Base-by-base conservation (phyloP, 2,329 filamentous ascomycete genomes). In the Hypoxylon sp. region DNA sequence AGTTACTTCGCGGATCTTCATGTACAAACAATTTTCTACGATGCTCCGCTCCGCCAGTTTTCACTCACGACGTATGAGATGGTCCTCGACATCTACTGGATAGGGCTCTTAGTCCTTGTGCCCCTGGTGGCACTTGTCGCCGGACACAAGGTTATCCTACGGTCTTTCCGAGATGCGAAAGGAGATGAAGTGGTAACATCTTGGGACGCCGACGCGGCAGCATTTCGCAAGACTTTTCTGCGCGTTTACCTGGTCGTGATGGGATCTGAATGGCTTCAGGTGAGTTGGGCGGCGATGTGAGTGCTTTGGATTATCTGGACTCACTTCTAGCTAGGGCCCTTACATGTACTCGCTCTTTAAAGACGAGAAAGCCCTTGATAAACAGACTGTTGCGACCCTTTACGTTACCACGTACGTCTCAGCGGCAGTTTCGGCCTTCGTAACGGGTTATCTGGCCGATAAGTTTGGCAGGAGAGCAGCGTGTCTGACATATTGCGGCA, bases 401-500 rank as follows among this genome's bases (percentile, higher is more conserved):
- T 82, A 81, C 70, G 79, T 77, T 19, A 75, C 76, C 46, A 76
- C 83, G 69, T 80, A 85, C 76, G 63, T 79, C 71, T 68, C 84
- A 69, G 71, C 80, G 71, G 75, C 80, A 70, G 64, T 81, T 59
- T 77, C 79, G 56, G 75, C 82, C 15, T 78, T 80, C 4, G 79
- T 84, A 51, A 78, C 81, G 22, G 84, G 84, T 11, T 77, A 77
- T 6, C 70, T 83, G 10, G 81, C 82, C 15, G 82, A 86, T 69
- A 76, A 75, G n/a, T 77, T 81, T 72, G 84, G 84, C 17, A 81
- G 85, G 49, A 80, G 79, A 54, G 75, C 73, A 7, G 83, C 84
- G 26, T 88, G 86, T 69, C 77, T 87, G 8, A 74, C 78, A 17
- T 88, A 86, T 74, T 88, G 86, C 74, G 73, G 75, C 15, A 75